Percentiles rank a stretch among this genome's conserved stretches.
Evolutionary conservation across 805 yeast genomes (phyloP).

Genomic region (Blastobotrys americana): DNA sequence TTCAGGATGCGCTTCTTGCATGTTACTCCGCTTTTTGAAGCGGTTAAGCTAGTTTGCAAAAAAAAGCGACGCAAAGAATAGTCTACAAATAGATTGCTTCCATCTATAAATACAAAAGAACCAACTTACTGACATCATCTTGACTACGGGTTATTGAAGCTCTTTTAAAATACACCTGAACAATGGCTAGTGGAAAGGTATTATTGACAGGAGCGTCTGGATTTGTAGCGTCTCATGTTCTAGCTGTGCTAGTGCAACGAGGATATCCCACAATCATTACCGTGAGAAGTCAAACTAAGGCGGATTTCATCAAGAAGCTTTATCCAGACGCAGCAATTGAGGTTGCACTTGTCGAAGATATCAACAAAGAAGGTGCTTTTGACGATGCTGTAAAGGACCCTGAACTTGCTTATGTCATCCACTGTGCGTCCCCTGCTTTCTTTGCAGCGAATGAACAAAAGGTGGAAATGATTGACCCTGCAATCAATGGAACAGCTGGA

Average conservation of each 20-base stretch:
- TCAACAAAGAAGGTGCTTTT: slow-evolving; percentile 23
- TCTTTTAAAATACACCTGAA: too few relatives aligned
- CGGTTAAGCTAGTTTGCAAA: too few relatives aligned
- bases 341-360: slow-evolving; percentile 24
- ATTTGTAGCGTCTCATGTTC: slow-evolving; percentile 43
- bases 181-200: too few relatives aligned
- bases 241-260: slow-evolving; percentile 35
- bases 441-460: slow-evolving; percentile 32
- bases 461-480: slow-evolving; percentile 40
- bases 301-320: slow-evolving; percentile 26
- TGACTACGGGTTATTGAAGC: too few relatives aligned
- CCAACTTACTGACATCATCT: too few relatives aligned
- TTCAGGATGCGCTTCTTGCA: too few relatives aligned
- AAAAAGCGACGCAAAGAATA: too few relatives aligned
- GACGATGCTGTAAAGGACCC: slow-evolving; percentile 24
- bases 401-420: slow-evolving; percentile 37
- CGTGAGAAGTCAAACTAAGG: slow-evolving; percentile 38
- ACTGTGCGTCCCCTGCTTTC: slow-evolving; percentile 35
- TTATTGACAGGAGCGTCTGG: slow-evolving; percentile 47
- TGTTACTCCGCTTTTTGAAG: too few relatives aligned
- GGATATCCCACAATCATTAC: slow-evolving; percentile 41
- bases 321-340: slow-evolving; percentile 16
- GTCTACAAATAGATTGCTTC: too few relatives aligned
- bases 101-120: too few relatives aligned
- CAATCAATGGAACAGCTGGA: slow-evolving; percentile 41